Evolutionary conservation across 2,329 filamentous ascomycete species (phyloP).

Genomic region (Lecanicillium sp.): DNA sequence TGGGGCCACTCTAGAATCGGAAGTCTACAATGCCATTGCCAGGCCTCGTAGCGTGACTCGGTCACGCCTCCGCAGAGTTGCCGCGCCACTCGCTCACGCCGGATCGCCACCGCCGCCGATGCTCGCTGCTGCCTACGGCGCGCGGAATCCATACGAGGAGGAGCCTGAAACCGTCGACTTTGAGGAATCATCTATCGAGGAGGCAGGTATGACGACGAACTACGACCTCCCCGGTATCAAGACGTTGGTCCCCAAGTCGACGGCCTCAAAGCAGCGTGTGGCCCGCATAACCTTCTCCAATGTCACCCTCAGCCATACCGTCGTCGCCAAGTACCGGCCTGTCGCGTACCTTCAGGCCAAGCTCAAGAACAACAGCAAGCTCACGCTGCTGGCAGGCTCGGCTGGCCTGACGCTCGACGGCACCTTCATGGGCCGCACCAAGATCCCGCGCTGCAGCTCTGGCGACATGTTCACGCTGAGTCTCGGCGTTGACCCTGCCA

Average conservation of each 20-base stretch:
- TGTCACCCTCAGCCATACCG: slow-evolving; percentile 49
- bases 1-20: no score
- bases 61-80: no score
- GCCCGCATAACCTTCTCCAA: slow-evolving; percentile 45
- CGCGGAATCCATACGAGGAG: neutral
- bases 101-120: neutral
- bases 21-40: no score
- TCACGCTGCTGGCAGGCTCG: slow-evolving; percentile 50
- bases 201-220: slow-evolving; percentile 53
- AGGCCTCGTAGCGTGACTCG: no score
- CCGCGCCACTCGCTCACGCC: neutral
- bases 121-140: neutral
- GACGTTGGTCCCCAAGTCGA: slow-evolving; percentile 46
- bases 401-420: slow-evolving; percentile 58
- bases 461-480: slow-evolving; percentile 45
- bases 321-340: slow-evolving; percentile 55
- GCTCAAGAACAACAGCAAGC: slow-evolving; percentile 48
- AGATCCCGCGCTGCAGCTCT: slow-evolving; percentile 46
- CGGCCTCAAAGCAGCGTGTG: slow-evolving; percentile 53
- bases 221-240: slow-evolving; percentile 56
- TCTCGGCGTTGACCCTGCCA: slow-evolving; percentile 50
- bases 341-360: slow-evolving; percentile 54
- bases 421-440: slow-evolving; percentile 51
- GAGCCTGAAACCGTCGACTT: slow-evolving; percentile 22
- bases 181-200: slow-evolving; percentile 48